Evolutionary conservation across 495 filamentous ascomycete species (phyloP), one percentile per base, ranked within the genome.

Genomic region (Physcia stellaris): DNA sequence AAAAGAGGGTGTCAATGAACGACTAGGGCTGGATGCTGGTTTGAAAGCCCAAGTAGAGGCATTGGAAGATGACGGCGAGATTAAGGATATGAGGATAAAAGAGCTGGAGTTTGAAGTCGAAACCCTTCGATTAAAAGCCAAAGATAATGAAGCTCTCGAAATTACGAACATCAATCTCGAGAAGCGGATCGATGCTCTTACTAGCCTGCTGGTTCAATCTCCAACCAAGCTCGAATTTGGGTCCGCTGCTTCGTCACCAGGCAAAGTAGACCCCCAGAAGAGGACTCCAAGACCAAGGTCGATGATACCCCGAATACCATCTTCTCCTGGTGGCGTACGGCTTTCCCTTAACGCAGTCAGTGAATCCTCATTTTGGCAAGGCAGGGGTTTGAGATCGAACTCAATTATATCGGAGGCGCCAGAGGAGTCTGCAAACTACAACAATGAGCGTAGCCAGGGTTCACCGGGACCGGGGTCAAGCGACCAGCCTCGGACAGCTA

Each of bases 161-260:
- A 49, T 50, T 20, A 48, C 53, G 13, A 67, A 66, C 35, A 24
- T 43, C 17, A 46, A 47, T 24, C 46, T 67, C 13, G 59, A 59
- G 42, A 43, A 48, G 12, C 43, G 59, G 35, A 40, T 68, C 12
- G 63, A 67, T 34, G 32, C 56, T 6, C 32, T 67, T 23, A 56
- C 54, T 4, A 52, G 53, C 13, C 38, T 67, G 12, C 36, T 67
- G 11, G 62, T 53, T 3, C 58, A 61, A 10, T 60, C 63, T 18
- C 50, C 61, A 5, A 54, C 48, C 18, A 52, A 50, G 35, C 38
- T 46, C 16, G 45, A 49, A 16, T 11, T 40, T 10, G n/a, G 32
- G 19, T 45, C 49, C 18, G 45, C 43, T 19, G 24, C 41, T 4
- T 32, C 42, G 17, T 55, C 52, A 20, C 43, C 46, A 20, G 30